Conservation (phyloP, 2,329 filamentous ascomycete genomes). For the Blastomyces gilchristii region DNA sequence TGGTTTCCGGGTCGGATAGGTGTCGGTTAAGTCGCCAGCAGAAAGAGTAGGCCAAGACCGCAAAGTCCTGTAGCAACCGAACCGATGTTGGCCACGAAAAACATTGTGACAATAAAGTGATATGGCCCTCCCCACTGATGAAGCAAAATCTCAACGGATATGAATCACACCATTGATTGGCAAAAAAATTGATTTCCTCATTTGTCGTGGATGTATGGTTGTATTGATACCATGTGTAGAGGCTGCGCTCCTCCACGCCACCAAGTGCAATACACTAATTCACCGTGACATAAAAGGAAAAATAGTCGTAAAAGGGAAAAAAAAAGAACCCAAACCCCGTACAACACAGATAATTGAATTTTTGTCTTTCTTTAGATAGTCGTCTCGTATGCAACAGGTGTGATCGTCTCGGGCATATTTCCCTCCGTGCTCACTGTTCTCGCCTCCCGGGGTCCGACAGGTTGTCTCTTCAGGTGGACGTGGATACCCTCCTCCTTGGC, state of each 20-base stretch:
- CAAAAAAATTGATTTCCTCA: slow-evolving; percentile 29
- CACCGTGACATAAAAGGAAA: not conserved
- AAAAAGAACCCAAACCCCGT: slow-evolving; percentile 32
- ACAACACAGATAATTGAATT: slow-evolving; percentile 16
- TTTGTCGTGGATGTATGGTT: slow-evolving; percentile 37
- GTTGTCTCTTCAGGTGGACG: slow-evolving; percentile 87
- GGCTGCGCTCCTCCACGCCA: not conserved
- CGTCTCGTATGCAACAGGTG: slow-evolving; percentile 92
- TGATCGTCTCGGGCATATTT: slow-evolving; percentile 82
- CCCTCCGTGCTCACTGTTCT: slow-evolving; percentile 69
- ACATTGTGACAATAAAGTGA: not conserved
- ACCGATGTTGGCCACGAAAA: not conserved
- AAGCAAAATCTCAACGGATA: slow-evolving; percentile 1
- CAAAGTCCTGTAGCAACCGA: not conserved
- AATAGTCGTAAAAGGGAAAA: slow-evolving; percentile 13
- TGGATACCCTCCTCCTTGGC: slow-evolving; percentile 81
- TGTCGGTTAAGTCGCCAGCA: not conserved
- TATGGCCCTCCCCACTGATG: not conserved
- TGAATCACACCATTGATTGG: not conserved
- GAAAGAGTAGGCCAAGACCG: not conserved
- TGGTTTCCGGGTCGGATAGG: not conserved
- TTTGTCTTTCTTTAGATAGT: slow-evolving; percentile 63
- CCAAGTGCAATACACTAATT: slow-evolving; percentile 4
- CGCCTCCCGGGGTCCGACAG: slow-evolving; percentile 67
- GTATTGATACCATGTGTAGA: slow-evolving; percentile 21